Evolutionary conservation across 345 rosid species (phyloP), one percentile per base, ranked within the genome.

Genomic region (Gossypium longicalyx): DNA sequence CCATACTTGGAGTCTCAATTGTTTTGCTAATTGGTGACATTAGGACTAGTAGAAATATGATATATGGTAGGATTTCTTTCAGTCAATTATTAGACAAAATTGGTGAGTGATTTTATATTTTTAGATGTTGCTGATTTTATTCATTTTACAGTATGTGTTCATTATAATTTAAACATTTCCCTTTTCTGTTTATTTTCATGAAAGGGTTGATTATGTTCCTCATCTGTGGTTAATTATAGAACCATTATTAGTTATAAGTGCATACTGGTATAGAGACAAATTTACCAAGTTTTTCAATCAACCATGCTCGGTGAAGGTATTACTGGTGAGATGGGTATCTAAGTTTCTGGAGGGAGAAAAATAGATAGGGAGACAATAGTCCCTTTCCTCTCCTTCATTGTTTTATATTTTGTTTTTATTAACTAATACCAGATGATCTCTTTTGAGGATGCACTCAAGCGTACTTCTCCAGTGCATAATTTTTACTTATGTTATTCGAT

Each of bases 31-130:
- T 51, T 27, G 72, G 45, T 69, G 71, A 23, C 41, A 6, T 53
- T 70, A 52, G 45, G 47, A 52, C 34, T 17, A 15, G 16, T 52
- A 69, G 43, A 68, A 45, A 49, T 48, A 48, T 12, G 9, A 68
- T 51, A 25, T 27, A 41, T 70, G 60, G 25, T 70, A 52, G 59
- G 45, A 69, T 51, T 70, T 51, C 61, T 29, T 49, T 68, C 16
- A 49, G 44, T 34, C 58, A 48, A 49, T 22, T 49, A 68, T 4
- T 49, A 25, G 72, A 49, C 9, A 4, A 68, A 49, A 68, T 49
- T 3, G 38, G 58, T 68, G 41, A 49, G 44, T 68, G 72, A 49
- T 67, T 22, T 67, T 45, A 27, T 25, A 25, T 25, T 16, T 68
- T 68, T 49, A 27, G 43, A 27, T 68, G 41, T 25, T 12, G 9